These are phyloP conservation scores for Zygosaccharomyces bisporus DNA, from an alignment of 805 yeast species.

Conservation along the genomic window DNA sequence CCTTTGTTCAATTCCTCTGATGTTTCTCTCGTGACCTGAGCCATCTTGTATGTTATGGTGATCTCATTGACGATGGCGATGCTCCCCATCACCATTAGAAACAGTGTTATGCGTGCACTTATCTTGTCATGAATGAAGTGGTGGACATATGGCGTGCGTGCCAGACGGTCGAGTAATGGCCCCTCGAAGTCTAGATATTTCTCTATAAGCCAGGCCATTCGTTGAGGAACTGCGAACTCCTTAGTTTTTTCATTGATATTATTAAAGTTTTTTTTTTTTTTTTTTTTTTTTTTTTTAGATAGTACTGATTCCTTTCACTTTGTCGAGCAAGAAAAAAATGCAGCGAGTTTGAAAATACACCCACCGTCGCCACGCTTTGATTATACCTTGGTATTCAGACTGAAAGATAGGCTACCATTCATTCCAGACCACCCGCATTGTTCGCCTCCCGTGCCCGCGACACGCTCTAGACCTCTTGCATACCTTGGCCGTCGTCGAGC, in stretches of 20 bases:
- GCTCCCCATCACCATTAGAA: conserved; percentile 30
- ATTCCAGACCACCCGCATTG: neutral
- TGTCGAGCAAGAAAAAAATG: no score
- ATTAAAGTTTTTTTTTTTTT: no score
- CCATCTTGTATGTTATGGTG: conserved; percentile 36
- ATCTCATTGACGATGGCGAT: conserved; percentile 35
- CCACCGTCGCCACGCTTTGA: no score
- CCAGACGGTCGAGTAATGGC: conserved; percentile 18
- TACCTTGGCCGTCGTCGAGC: neutral
- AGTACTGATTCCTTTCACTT: no score
- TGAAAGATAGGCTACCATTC: no score
- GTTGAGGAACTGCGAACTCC: neutral
- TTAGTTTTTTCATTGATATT: neutral
- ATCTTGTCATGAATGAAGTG: conserved; percentile 29
- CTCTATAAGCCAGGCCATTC: conserved; percentile 5
- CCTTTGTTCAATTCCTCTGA: conserved; percentile 33
- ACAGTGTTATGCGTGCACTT: conserved; percentile 36
- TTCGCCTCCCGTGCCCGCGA: neutral
- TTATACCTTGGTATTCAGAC: no score
- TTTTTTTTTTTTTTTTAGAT: neutral
- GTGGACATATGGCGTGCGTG: conserved; percentile 19
- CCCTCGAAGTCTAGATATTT: conserved; percentile 25
- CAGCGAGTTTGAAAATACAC: no score
- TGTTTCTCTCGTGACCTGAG: conserved; percentile 31
- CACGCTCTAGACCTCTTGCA: neutral